phyloP scores from a whole-genome alignment of 768 basidiomycete genomes.

The Termitomyces heimii region DNA sequence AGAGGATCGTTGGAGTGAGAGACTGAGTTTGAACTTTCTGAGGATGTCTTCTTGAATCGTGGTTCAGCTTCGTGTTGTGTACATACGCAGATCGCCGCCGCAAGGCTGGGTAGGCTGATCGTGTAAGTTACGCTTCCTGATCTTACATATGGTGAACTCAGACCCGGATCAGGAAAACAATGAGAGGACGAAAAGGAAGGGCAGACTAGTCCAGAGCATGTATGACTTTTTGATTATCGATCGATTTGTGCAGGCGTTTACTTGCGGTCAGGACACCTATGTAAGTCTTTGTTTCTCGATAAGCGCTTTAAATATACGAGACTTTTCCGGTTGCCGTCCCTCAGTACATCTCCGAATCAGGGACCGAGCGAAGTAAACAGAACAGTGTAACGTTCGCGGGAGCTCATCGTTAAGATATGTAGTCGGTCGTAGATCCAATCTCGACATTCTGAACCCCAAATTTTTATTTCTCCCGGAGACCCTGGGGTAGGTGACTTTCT shows the following conservation, averaged over 20 bases:
- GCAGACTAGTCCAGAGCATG: neutral
- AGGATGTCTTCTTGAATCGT: neutral
- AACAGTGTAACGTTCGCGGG: neutral
- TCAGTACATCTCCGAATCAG: neutral
- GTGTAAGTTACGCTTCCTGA: neutral
- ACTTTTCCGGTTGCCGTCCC: neutral
- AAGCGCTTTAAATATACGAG: neutral
- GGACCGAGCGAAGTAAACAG: neutral
- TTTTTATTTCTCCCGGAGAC: neutral
- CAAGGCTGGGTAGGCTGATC: neutral
- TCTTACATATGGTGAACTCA: neutral
- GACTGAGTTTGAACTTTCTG: neutral
- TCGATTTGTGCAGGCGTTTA: slow-evolving; percentile 5
- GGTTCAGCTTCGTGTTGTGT: neutral
- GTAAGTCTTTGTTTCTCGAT: neutral
- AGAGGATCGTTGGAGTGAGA: neutral
- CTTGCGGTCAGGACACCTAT: neutral
- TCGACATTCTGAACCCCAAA: neutral
- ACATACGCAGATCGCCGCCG: neutral
- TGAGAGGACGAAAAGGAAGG: neutral
- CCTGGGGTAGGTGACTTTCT: neutral
- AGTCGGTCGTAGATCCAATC: neutral
- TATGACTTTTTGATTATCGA: slow-evolving; percentile 15
- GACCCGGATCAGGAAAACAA: neutral
- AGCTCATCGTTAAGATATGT: neutral